phyloP scores from a whole-genome alignment of 495 filamentous ascomycete genomes.

The Daldinia vernicosa region DNA sequence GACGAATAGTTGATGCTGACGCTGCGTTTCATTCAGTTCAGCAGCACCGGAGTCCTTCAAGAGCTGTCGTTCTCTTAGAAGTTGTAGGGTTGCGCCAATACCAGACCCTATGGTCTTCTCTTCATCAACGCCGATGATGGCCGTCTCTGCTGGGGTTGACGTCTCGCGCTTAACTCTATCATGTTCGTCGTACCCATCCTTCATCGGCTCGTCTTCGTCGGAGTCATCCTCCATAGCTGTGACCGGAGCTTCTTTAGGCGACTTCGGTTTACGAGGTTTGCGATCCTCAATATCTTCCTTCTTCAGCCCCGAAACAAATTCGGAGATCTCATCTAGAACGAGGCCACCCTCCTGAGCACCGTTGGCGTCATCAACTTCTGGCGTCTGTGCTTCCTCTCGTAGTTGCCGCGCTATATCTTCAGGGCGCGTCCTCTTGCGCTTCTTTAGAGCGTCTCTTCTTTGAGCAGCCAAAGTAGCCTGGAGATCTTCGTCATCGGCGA shows the following conservation, averaged over 20 bases:
- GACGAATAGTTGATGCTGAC: slow-evolving; percentile 82
- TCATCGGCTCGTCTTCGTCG: slow-evolving; percentile 57
- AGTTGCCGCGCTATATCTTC: slow-evolving; percentile 88
- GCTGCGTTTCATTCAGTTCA: slow-evolving; percentile 72
- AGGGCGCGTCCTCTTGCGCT: slow-evolving; percentile 81
- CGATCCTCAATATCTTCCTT: slow-evolving; percentile 74
- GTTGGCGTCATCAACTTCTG: slow-evolving; percentile 54
- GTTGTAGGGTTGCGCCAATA: slow-evolving; percentile 79
- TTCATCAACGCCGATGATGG: slow-evolving; percentile 81
- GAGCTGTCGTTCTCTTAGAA: slow-evolving; percentile 84
- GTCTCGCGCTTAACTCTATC: slow-evolving; percentile 64
- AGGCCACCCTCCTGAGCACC: slow-evolving; percentile 73
- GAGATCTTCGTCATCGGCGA: slow-evolving; percentile 92
- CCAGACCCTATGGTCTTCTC: slow-evolving; percentile 80
- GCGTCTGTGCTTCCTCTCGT: slow-evolving; percentile 74
- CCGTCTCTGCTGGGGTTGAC: slow-evolving; percentile 60
- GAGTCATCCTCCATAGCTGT: slow-evolving; percentile 63
- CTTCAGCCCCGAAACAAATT: slow-evolving; percentile 88
- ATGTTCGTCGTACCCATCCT: slow-evolving; percentile 63
- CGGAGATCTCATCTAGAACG: slow-evolving; percentile 92
- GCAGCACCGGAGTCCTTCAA: slow-evolving; percentile 69
- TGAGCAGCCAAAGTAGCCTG: slow-evolving; percentile 85
- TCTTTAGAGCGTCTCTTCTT: slow-evolving; percentile 83
- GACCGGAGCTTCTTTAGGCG: slow-evolving; percentile 45
- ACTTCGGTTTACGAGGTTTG: slow-evolving; percentile 55